Conservation (phyloP, 306 rosid species). For the Dryas drummondii region DNA sequence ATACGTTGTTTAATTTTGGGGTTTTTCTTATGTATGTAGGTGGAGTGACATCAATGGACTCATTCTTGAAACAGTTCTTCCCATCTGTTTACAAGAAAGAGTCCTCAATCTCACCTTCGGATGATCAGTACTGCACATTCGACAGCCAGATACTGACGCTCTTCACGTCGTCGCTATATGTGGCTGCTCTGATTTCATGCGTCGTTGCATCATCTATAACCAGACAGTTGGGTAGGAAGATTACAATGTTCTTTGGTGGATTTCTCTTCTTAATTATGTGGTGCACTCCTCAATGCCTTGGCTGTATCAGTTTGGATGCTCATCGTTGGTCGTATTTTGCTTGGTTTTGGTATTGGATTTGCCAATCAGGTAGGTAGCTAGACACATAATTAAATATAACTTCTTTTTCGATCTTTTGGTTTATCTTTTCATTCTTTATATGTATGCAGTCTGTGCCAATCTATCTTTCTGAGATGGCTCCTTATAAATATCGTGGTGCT, state of each 20-base stretch:
- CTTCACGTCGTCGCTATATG: slow-evolving; percentile 73
- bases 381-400: not conserved
- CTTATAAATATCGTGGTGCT: slow-evolving; percentile 53
- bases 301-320: slow-evolving; percentile 55
- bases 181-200: slow-evolving; percentile 64
- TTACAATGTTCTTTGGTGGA: slow-evolving; percentile 58
- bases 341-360: slow-evolving; percentile 79
- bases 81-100: slow-evolving; percentile 53
- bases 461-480: slow-evolving; percentile 78
- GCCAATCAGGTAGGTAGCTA: slow-evolving; percentile 58
- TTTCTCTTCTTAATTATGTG: slow-evolving; percentile 41
- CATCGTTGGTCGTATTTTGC: slow-evolving; percentile 59
- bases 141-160: slow-evolving; percentile 58
- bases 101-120: slow-evolving; percentile 23
- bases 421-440: not conserved
- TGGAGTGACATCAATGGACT: slow-evolving; percentile 82
- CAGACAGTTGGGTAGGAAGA: slow-evolving; percentile 45
- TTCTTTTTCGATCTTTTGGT: no score
- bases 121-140: slow-evolving; percentile 63
- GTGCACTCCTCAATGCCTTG: slow-evolving; percentile 63
- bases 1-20: no score
- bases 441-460: slow-evolving; percentile 65
- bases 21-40: slow-evolving; percentile 31
- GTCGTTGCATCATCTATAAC: slow-evolving; percentile 43
- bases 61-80: slow-evolving; percentile 50